Conservation (phyloP, 352 stramenopile species). For the Pythium volutum region DNA sequence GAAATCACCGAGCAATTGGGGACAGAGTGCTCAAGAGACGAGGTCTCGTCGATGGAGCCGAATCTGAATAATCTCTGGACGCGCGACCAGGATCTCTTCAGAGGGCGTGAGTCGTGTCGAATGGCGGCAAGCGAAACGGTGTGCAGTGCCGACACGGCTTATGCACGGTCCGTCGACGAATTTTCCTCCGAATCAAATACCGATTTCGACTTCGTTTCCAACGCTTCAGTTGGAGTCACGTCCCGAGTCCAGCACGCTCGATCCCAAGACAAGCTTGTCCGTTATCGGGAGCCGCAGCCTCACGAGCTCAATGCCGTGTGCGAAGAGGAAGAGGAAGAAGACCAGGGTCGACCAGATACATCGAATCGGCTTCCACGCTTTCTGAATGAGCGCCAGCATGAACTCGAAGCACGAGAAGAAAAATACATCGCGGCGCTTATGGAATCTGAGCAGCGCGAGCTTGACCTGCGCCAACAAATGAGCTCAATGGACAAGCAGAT, state of each 20-base stretch:
- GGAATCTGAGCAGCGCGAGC: conserved; percentile 70
- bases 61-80: not conserved
- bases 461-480: conserved; percentile 61
- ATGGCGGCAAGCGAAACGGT: conserved; percentile 7
- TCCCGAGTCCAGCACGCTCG: conserved; percentile 3
- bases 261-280: not conserved
- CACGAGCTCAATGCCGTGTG: conserved; percentile 3
- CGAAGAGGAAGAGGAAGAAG: not conserved
- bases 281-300: not conserved
- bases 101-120: not conserved
- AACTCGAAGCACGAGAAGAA: conserved; percentile 62
- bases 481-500: conserved; percentile 42
- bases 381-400: conserved; percentile 30
- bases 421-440: conserved; percentile 78
- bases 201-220: not conserved
- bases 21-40: not conserved
- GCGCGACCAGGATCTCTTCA: not conserved
- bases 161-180: conserved; percentile 1
- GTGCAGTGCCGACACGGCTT: not conserved
- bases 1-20: not conserved
- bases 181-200: not conserved
- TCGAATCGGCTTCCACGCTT: not conserved
- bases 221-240: not conserved
- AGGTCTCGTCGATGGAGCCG: not conserved
- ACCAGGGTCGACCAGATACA: not conserved